Percentiles rank a stretch among this genome's conserved stretches.
Conservation (phyloP, 1,284 basidiomycete genomes). For the Tilletia walkeri region DNA sequence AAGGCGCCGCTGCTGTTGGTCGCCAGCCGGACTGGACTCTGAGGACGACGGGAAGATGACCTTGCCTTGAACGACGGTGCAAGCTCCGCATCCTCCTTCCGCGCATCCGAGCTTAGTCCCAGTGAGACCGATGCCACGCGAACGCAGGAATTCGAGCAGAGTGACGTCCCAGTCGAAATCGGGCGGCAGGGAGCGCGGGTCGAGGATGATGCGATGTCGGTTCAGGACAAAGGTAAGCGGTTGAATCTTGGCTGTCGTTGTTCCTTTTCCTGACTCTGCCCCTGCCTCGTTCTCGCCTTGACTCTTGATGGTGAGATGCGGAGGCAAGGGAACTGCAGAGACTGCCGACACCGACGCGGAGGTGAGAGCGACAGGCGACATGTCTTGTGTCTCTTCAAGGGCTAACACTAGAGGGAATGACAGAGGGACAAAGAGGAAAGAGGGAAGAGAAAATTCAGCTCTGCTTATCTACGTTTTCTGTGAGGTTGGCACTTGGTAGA, state of each 20-base stretch:
- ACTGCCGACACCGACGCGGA: background rate
- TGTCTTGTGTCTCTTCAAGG: no score
- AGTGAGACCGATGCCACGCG: slow-evolving; percentile 47
- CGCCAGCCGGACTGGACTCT: slow-evolving; percentile 2
- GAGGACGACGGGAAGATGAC: slow-evolving; percentile 17
- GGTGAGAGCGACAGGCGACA: no score
- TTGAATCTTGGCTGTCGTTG: no score
- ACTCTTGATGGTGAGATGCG: background rate
- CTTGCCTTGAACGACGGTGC: slow-evolving; percentile 52
- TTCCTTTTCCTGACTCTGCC: no score
- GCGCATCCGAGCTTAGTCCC: slow-evolving; percentile 57
- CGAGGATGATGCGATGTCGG: slow-evolving; percentile 36
- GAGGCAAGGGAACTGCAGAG: background rate
- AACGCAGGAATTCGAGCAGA: slow-evolving; percentile 55
- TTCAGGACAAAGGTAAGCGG: slow-evolving; percentile 39
- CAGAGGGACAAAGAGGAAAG: no score
- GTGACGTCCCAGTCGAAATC: slow-evolving; percentile 49
- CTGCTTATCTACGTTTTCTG: no score
- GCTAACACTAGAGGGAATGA: no score
- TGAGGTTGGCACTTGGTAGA: no score
- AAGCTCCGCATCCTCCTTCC: slow-evolving; percentile 57
- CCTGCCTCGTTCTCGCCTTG: background rate
- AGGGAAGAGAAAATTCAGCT: no score
- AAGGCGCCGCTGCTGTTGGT: slow-evolving; percentile 24
- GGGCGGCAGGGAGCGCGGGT: slow-evolving; percentile 24